These are phyloP conservation scores for Cyclotella kingstonii DNA, from an alignment of 108 stramenopile species.

Conservation along the genomic window DNA sequence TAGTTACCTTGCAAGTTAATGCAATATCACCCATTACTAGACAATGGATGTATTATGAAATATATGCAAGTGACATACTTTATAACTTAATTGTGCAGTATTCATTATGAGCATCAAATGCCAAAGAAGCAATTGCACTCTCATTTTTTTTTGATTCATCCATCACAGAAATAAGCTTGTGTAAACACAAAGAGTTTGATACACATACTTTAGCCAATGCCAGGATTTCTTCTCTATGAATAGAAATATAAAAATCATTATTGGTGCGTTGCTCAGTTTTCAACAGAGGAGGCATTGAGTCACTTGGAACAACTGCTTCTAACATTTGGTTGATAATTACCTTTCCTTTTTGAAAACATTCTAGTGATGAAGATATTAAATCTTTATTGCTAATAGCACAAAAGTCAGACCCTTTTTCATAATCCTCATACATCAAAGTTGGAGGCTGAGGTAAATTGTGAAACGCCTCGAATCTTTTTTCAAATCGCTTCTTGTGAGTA, in stretches of 20 bases:
- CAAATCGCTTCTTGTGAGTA: constrained; percentile 52
- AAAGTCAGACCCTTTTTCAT: constrained; percentile 59
- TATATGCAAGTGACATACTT: too few species aligned
- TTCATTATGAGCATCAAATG: constrained; percentile 1
- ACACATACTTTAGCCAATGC: constrained; percentile 65
- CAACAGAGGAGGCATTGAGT: constrained; percentile 5
- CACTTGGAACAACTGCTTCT: constrained; percentile 7
- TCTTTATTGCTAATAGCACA: constrained; percentile 45
- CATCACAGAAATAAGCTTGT: constrained; percentile 45
- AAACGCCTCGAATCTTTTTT: constrained; percentile 74
- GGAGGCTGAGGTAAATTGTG: constrained; percentile 62
- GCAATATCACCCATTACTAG: too few species aligned
- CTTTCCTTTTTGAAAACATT: constrained; percentile 61
- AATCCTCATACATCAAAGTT: constrained; percentile 64
- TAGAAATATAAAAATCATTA: constrained; percentile 37
- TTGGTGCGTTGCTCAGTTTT: constrained; percentile 14
- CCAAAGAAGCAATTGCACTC: not conserved
- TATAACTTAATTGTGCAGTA: constrained; percentile 1
- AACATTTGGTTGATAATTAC: constrained; percentile 44
- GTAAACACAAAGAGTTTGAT: constrained; percentile 63
- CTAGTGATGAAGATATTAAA: constrained; percentile 53
- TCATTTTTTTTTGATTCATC: not conserved
- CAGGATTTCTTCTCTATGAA: constrained; percentile 49
- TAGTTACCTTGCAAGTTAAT: too few species aligned
- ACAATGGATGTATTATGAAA: too few species aligned